Conservation (phyloP, 208 protist genomes). For the Leishmania tarentolae region DNA sequence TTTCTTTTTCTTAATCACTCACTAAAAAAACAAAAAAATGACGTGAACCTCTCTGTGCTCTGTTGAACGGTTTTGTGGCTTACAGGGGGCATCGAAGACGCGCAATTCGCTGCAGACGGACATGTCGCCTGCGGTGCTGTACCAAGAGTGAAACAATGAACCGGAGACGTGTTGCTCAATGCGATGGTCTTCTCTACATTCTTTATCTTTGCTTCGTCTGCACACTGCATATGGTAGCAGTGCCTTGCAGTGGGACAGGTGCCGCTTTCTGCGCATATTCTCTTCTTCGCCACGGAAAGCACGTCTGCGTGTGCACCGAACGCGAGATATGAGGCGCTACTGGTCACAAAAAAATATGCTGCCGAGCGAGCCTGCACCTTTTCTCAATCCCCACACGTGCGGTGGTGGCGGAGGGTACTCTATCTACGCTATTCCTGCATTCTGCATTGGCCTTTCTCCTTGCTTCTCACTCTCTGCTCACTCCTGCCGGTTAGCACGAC, state of each 20-base stretch:
- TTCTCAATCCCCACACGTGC: background rate
- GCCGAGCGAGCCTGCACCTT: background rate
- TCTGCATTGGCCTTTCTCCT: background rate
- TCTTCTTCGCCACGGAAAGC: background rate
- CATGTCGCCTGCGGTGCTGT: background rate
- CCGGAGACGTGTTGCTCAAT: background rate
- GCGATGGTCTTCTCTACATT: background rate
- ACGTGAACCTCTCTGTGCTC: background rate
- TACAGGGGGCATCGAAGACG: background rate
- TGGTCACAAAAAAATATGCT: too few relatives aligned
- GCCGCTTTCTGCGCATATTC: background rate
- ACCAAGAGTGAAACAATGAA: background rate
- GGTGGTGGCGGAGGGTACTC: background rate
- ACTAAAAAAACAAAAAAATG: slow-evolving; percentile 2
- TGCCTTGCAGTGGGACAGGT: too few relatives aligned
- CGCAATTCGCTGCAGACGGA: background rate
- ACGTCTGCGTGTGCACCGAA: background rate
- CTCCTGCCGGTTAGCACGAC: background rate
- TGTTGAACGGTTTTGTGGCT: background rate
- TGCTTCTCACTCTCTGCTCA: background rate
- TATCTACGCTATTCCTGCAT: background rate
- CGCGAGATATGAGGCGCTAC: background rate
- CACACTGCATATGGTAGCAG: background rate
- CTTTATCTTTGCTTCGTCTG: background rate
- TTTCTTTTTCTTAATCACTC: slow-evolving; percentile 22